Conservation (phyloP, 176 grass and related monocot genomes). For the Elymus sibiricus region DNA sequence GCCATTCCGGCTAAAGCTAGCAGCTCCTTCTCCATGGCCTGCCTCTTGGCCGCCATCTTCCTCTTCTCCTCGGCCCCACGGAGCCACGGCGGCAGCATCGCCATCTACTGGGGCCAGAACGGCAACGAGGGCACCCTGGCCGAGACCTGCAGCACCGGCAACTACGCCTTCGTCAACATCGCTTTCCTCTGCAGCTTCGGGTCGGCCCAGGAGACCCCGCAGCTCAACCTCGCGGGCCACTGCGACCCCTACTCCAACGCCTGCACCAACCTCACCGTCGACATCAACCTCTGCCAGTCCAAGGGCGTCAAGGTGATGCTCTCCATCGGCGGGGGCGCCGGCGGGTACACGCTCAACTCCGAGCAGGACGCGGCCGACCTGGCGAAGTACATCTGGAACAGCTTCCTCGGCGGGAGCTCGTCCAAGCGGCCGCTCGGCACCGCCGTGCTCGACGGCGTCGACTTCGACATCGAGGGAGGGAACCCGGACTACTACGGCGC, state of each 20-base stretch:
- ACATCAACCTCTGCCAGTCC: slow-evolving; percentile 48
- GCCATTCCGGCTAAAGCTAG: not conserved
- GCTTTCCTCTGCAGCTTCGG: slow-evolving; percentile 73
- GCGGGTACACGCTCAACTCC: slow-evolving; percentile 46
- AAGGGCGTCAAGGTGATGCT: slow-evolving; percentile 60
- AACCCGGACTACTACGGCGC: not conserved
- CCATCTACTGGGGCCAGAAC: slow-evolving; percentile 64
- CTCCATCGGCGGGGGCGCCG: slow-evolving; percentile 54
- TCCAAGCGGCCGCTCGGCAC: slow-evolving; percentile 23
- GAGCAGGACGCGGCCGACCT: slow-evolving; percentile 31
- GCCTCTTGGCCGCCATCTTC: slow-evolving; percentile 6
- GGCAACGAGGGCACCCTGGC: slow-evolving; percentile 58
- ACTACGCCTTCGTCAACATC: slow-evolving; percentile 53
- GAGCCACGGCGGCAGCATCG: slow-evolving; percentile 1
- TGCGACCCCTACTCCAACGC: slow-evolving; percentile 48
- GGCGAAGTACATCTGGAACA: slow-evolving; percentile 54
- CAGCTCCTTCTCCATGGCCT: not conserved
- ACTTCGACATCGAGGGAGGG: not conserved
- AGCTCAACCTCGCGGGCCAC: slow-evolving; percentile 64
- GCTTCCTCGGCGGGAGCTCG: slow-evolving; percentile 42
- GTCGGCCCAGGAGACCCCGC: slow-evolving; percentile 26
- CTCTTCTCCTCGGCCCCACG: not conserved
- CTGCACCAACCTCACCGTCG: slow-evolving; percentile 49
- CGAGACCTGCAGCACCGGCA: slow-evolving; percentile 49
- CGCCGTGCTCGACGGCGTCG: not conserved